Conservation (phyloP, 805 yeast genomes). For the Ogataea nakhonphanomensis region DNA sequence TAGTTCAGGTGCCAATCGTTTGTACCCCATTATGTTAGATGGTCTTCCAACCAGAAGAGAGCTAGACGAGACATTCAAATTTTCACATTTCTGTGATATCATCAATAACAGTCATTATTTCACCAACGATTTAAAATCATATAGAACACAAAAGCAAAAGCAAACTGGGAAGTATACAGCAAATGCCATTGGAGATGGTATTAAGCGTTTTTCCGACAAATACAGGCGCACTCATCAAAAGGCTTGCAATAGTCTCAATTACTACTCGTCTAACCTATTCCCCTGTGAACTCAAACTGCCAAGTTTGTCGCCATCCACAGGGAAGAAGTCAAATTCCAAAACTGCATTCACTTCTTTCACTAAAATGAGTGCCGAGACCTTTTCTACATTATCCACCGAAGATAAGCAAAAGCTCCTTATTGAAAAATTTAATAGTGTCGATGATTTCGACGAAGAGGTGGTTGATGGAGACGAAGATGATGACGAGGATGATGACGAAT, state of each 20-base stretch:
- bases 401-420: constrained; percentile 29
- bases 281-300: constrained; percentile 75
- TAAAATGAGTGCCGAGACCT: constrained; percentile 11
- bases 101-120: constrained; percentile 65
- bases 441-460: constrained; percentile 41
- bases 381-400: constrained; percentile 15
- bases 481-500: constrained; percentile 65
- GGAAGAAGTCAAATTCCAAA: constrained; percentile 49
- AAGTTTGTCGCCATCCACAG: constrained; percentile 54
- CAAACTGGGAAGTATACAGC: background rate
- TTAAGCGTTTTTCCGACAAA: constrained; percentile 77
- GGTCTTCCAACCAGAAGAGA: constrained; percentile 54
- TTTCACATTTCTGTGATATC: constrained; percentile 49
- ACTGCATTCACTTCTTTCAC: constrained; percentile 39
- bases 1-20: constrained; percentile 30
- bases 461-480: constrained; percentile 44
- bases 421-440: constrained; percentile 34
- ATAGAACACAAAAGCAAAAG: constrained; percentile 34
- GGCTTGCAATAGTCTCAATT: constrained; percentile 38
- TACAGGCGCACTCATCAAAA: constrained; percentile 1
- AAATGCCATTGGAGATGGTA: constrained; percentile 52
- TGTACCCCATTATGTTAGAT: constrained; percentile 59
- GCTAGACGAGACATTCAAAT: constrained; percentile 48
- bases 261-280: constrained; percentile 66
- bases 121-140: constrained; percentile 37